Percentiles rank a stretch among this genome's conserved stretches.
Conservation (phyloP, 345 rosid genomes). For the Hevea brasiliensis region DNA sequence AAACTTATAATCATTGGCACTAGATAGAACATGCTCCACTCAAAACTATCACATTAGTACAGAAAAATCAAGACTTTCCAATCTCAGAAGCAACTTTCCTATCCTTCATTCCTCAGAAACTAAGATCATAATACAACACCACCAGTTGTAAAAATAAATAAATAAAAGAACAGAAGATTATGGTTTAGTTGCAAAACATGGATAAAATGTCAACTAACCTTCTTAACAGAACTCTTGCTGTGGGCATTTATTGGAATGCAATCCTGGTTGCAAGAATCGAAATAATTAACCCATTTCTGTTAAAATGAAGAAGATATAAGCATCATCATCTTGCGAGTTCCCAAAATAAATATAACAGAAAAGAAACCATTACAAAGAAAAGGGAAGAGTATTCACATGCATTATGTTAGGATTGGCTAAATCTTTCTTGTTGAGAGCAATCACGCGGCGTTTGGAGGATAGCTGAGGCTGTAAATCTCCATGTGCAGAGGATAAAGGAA, state of each 20-base stretch:
- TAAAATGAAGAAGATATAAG: slow-evolving; percentile 1
- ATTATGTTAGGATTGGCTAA: slow-evolving; percentile 82
- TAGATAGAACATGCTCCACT: background rate
- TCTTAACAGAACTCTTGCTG: slow-evolving; percentile 78
- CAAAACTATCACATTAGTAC: background rate
- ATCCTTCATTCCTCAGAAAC: background rate
- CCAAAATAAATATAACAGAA: background rate
- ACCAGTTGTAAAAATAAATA: background rate
- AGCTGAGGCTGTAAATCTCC: slow-evolving; percentile 77
- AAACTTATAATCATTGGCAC: too few relatives aligned
- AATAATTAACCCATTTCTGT: slow-evolving; percentile 84
- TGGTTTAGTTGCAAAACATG: background rate
- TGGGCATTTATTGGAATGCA: slow-evolving; percentile 74
- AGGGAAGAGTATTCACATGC: slow-evolving; percentile 37
- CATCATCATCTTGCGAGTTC: background rate
- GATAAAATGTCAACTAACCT: slow-evolving; percentile 48
- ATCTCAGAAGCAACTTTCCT: background rate
- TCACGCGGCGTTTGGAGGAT: slow-evolving; percentile 70
- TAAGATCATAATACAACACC: background rate
- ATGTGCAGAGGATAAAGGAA: slow-evolving; percentile 85
- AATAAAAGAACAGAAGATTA: background rate
- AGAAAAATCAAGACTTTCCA: background rate
- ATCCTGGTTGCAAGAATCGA: slow-evolving; percentile 67
- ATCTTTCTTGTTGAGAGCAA: slow-evolving; percentile 91
- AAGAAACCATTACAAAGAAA: background rate